Percentiles rank a stretch among this genome's conserved stretches.
These are phyloP conservation scores for Sicyos baderoa DNA, from an alignment of 306 rosid species.

Conservation along the genomic window DNA sequence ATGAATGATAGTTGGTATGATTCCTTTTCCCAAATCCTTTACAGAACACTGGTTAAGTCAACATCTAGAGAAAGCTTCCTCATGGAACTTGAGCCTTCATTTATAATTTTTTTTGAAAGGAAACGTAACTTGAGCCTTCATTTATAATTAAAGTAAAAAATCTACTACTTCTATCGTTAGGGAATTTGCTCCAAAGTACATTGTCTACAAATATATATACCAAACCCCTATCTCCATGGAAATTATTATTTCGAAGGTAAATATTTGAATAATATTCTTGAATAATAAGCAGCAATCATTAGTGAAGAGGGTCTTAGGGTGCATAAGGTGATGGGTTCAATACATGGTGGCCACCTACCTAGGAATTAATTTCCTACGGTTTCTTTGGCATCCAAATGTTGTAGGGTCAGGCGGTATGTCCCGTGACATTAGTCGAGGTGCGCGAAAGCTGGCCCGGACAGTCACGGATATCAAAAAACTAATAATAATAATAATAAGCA, in stretches of 20 bases:
- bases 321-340: too few relatives aligned
- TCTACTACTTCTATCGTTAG: background rate
- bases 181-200: background rate
- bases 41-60: background rate
- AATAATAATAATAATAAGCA: too few relatives aligned
- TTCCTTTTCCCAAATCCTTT: background rate
- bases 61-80: conserved; percentile 1
- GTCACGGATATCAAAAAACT: too few relatives aligned
- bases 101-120: too few relatives aligned
- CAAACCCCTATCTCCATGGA: background rate
- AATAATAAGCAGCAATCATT: background rate
- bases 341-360: too few relatives aligned
- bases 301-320: too few relatives aligned
- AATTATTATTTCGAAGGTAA: background rate
- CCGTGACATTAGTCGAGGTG: too few relatives aligned
- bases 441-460: too few relatives aligned
- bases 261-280: background rate
- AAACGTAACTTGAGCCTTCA: background rate
- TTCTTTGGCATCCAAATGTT: too few relatives aligned
- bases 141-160: background rate
- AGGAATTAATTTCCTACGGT: too few relatives aligned
- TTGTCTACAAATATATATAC: background rate
- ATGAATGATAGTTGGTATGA: background rate
- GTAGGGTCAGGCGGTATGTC: too few relatives aligned
- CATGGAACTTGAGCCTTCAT: background rate